Conservation (phyloP, 2,329 filamentous ascomycete genomes). For the Trichoderma atrobrunneum region DNA sequence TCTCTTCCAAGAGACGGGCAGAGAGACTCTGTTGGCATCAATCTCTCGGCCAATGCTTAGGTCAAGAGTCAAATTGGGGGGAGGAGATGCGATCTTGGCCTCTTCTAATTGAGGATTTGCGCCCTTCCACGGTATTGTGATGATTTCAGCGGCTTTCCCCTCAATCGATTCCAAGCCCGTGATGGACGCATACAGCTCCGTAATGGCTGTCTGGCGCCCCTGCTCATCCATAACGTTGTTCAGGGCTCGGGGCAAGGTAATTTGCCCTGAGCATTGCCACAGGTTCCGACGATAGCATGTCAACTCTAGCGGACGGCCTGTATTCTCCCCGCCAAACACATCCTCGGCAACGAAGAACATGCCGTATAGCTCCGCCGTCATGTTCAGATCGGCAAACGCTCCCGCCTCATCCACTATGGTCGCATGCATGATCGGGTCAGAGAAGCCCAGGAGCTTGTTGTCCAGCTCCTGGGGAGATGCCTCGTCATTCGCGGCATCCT, state of each 20-base stretch:
- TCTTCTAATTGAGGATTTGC: conserved; percentile 56
- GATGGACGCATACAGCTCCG: conserved; percentile 77
- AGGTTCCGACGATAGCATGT: conserved; percentile 94
- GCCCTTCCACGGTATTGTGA: conserved; percentile 95
- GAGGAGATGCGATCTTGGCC: conserved; percentile 48
- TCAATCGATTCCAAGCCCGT: conserved; percentile 90
- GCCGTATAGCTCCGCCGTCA: conserved; percentile 76
- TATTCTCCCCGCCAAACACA: conserved; percentile 62
- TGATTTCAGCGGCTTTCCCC: conserved; percentile 87
- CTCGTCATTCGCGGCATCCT: conserved; percentile 45
- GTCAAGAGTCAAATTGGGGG: conserved; percentile 55
- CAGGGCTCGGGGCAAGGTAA: conserved; percentile 72
- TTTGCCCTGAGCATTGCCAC: conserved; percentile 88
- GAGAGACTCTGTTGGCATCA: conserved; percentile 73
- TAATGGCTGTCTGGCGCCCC: conserved; percentile 71
- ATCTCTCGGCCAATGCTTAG: conserved; percentile 62
- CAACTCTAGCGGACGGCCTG: conserved; percentile 67
- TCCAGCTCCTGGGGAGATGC: conserved; percentile 57
- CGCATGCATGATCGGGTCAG: conserved; percentile 57
- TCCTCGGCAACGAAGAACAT: conserved; percentile 88
- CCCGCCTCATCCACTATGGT: conserved; percentile 65
- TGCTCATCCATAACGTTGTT: conserved; percentile 71
- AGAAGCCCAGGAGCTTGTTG: conserved; percentile 74
- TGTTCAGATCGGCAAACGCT: conserved; percentile 60
- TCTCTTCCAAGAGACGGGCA: conserved; percentile 89